A percentile compares a stretch with the other conserved stretches of the same genome.
phyloP scores from a whole-genome alignment of 805 yeast genomes.

The Komagataella pastoris region DNA sequence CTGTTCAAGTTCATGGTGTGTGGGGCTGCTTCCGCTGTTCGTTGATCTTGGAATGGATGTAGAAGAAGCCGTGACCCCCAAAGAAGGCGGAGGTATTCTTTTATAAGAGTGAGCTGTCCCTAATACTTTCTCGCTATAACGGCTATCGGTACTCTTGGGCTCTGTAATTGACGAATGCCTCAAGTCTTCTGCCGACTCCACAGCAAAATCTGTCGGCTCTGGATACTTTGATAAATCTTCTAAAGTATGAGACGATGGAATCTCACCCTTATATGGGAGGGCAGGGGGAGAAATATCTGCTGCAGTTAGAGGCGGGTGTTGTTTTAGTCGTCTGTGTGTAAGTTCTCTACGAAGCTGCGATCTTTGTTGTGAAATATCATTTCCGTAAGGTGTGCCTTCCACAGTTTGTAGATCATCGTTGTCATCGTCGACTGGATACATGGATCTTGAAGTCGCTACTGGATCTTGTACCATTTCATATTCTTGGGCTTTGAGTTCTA shows the following conservation, averaged over 20 bases:
- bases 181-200: not conserved
- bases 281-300: not conserved
- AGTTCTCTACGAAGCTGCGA: not conserved
- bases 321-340: not conserved
- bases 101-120: not conserved
- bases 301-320: not conserved
- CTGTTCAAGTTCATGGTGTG: not conserved
- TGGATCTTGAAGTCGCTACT: not conserved
- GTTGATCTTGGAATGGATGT: not conserved
- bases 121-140: not conserved
- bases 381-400: not conserved
- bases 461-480: not conserved
- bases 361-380: not conserved
- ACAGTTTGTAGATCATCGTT: not conserved
- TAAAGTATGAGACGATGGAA: not conserved
- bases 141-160: not conserved
- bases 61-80: not conserved
- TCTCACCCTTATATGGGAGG: not conserved
- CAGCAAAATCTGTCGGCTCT: not conserved
- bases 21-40: not conserved
- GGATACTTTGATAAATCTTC: not conserved
- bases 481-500: not conserved
- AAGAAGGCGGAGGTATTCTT: not conserved
- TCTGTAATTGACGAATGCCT: not conserved
- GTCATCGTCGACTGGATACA: not conserved